Conservation (phyloP, 257 asterid species). For the Penstemon davidsonii region DNA sequence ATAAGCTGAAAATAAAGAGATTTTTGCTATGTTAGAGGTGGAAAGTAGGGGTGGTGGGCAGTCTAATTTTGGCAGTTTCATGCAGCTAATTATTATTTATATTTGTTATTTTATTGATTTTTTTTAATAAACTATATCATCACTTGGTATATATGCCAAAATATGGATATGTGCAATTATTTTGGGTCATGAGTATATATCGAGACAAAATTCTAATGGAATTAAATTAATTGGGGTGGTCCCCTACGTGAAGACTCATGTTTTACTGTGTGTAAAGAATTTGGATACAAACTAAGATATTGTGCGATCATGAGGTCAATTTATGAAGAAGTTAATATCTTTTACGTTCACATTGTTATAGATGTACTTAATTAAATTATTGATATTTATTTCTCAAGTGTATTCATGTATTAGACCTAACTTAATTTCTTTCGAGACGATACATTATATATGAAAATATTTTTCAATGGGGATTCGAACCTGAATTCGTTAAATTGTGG, state of each 20-base stretch:
- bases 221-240: slow-evolving; percentile 33
- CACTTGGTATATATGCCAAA: slow-evolving; percentile 26
- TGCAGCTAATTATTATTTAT: slow-evolving; percentile 45
- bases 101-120: slow-evolving; percentile 42
- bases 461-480: no score
- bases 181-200: slow-evolving; percentile 5
- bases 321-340: neutral
- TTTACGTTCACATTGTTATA: no score
- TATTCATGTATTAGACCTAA: no score
- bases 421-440: no score
- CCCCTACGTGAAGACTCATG: slow-evolving; percentile 28
- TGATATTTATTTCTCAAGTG: no score
- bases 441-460: no score
- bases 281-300: slow-evolving; percentile 44
- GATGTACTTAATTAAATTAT: no score
- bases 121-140: slow-evolving; percentile 28
- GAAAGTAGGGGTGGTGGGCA: slow-evolving; percentile 63
- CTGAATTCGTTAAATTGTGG: no score
- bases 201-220: slow-evolving; percentile 18
- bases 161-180: slow-evolving; percentile 17
- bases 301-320: slow-evolving; percentile 10
- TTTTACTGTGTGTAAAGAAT: slow-evolving; percentile 25
- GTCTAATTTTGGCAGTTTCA: slow-evolving; percentile 53
- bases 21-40: slow-evolving; percentile 38
- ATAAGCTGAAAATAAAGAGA: slow-evolving; percentile 33